A percentile compares a stretch with the other conserved stretches of the same genome.
phyloP scores from a whole-genome alignment of 2,329 filamentous ascomycete species.

The Elsinoe necatrix region DNA sequence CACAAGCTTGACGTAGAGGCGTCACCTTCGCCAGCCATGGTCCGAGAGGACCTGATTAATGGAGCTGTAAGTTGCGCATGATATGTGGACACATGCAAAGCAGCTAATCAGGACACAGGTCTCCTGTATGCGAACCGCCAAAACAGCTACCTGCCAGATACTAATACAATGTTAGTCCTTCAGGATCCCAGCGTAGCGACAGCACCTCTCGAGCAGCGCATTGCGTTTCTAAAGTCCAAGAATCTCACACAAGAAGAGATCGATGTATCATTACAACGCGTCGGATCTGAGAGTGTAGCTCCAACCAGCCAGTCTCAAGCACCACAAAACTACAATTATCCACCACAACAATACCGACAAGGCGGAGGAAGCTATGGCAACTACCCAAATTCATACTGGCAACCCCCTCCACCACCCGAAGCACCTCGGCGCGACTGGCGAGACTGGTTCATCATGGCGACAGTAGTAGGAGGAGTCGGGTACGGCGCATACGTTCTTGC shows the following conservation, averaged over 20 bases:
- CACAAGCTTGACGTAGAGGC: background rate
- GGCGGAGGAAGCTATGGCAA: conserved; percentile 43
- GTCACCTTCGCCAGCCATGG: conserved; percentile 50
- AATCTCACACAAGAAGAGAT: conserved; percentile 96
- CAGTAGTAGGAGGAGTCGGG: conserved; percentile 77
- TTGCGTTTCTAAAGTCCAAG: conserved; percentile 91
- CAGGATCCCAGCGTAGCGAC: conserved; percentile 86
- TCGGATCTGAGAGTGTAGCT: conserved; percentile 47
- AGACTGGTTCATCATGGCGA: conserved; percentile 99
- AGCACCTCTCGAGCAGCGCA: conserved; percentile 83
- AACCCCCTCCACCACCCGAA: conserved; percentile 45
- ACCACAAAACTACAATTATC: conserved; percentile 36
- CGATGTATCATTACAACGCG: conserved; percentile 69
- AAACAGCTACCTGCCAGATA: background rate
- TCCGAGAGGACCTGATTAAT: conserved; percentile 85
- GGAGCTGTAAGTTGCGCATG: conserved; percentile 52
- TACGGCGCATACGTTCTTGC: conserved; percentile 84
- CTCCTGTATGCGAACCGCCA: conserved; percentile 39
- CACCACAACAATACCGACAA: conserved; percentile 34
- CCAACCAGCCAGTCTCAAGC: conserved; percentile 36
- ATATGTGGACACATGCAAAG: background rate
- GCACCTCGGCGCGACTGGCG: conserved; percentile 84
- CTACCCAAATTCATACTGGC: conserved; percentile 46
- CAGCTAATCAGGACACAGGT: conserved; percentile 34
- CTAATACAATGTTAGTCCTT: conserved; percentile 53